phyloP scores from a whole-genome alignment of 2,329 filamentous ascomycete genomes.

The Paramyrothecium sp. region DNA sequence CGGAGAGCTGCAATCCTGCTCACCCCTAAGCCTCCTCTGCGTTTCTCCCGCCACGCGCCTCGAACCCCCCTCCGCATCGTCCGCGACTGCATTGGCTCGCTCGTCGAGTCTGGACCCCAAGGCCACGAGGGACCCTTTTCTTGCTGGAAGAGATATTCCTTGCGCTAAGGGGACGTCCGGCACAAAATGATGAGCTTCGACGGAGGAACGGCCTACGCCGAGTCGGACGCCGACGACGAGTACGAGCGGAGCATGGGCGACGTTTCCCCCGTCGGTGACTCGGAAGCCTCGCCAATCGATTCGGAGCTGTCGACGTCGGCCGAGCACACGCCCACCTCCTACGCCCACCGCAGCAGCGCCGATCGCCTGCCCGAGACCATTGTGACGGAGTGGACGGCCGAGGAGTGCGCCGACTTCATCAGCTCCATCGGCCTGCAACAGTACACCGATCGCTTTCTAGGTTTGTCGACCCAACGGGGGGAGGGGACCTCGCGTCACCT shows the following conservation, averaged over 20 bases:
- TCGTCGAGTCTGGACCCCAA: too few relatives aligned
- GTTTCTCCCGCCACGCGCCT: background rate
- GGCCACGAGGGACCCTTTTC: too few relatives aligned
- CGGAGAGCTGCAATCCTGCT: background rate
- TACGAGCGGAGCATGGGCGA: conserved; percentile 72
- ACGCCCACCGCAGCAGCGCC: conserved; percentile 63
- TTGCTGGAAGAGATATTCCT: too few relatives aligned
- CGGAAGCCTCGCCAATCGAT: conserved; percentile 68
- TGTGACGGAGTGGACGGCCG: conserved; percentile 77
- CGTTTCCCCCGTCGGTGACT: conserved; percentile 67
- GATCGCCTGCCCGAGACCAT: conserved; percentile 71
- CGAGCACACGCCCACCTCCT: conserved; percentile 79
- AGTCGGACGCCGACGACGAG: conserved; percentile 81
- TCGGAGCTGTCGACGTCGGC: conserved; percentile 67
- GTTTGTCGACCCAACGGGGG: conserved; percentile 49
- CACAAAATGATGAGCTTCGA: conserved; percentile 58
- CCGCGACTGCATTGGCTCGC: too few relatives aligned
- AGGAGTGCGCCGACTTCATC: conserved; percentile 90
- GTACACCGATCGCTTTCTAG: conserved; percentile 80
- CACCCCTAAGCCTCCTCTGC: background rate
- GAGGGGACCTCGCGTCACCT: background rate
- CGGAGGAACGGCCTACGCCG: conserved; percentile 69
- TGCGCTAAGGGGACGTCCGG: conserved; percentile 10
- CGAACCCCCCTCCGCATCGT: background rate
- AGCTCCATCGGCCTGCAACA: conserved; percentile 75